phyloP scores from a whole-genome alignment of 2,329 filamentous ascomycete genomes.

The Calonectria hawksworthii region DNA sequence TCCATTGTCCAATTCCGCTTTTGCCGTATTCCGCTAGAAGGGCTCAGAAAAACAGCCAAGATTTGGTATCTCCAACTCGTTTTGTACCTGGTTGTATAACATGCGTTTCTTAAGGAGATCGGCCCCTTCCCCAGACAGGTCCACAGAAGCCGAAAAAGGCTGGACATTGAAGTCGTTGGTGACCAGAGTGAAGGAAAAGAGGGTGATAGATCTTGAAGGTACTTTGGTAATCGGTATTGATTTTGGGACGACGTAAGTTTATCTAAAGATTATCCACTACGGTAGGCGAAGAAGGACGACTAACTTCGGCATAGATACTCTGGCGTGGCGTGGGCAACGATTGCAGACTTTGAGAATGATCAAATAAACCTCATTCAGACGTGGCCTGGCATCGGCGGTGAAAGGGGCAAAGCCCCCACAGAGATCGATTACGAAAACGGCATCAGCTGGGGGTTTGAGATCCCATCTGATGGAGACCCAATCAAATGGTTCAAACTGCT shows the following conservation, averaged over 20 bases:
- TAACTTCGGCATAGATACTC: not conserved
- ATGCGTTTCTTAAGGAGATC: not conserved
- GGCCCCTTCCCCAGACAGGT: not conserved
- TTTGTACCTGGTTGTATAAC: not conserved
- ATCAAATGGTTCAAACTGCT: slow-evolving; percentile 23
- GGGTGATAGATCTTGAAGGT: not conserved
- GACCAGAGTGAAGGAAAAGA: not conserved
- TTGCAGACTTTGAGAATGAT: slow-evolving; percentile 13
- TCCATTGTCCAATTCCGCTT: not conserved
- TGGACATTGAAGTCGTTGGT: not conserved
- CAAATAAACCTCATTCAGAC: slow-evolving; percentile 18
- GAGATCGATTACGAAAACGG: slow-evolving; percentile 18
- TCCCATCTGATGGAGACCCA: not conserved
- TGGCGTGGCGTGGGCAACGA: slow-evolving; percentile 17
- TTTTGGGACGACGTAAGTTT: not conserved
- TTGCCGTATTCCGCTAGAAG: not conserved
- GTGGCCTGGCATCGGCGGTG: slow-evolving; percentile 11
- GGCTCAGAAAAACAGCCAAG: not conserved
- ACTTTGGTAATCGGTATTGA: not conserved
- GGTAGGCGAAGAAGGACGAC: not conserved
- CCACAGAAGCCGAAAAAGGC: not conserved
- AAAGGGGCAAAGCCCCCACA: slow-evolving; percentile 16
- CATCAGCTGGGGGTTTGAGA: slow-evolving; percentile 9
- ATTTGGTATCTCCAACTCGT: too few relatives aligned
- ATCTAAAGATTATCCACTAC: not conserved